Conservation (phyloP, 257 asterid species). For the Anisodus acutangulus region DNA sequence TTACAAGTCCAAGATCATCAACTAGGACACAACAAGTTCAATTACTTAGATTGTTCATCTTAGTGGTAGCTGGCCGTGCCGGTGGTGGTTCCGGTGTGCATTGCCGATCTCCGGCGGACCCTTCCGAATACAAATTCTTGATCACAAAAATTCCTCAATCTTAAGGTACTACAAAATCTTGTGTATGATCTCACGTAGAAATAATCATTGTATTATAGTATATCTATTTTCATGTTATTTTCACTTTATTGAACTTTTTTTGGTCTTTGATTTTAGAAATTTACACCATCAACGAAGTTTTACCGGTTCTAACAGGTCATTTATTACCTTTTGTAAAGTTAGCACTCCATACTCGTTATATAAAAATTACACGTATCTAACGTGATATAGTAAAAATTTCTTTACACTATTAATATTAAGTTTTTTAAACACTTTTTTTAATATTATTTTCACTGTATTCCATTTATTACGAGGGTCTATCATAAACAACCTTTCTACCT, state of each 20-base stretch:
- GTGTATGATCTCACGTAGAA: too few relatives aligned
- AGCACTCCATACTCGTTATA: too few relatives aligned
- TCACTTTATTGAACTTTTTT: too few relatives aligned
- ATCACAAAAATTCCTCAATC: not conserved
- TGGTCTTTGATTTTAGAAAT: not conserved
- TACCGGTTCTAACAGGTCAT: not conserved
- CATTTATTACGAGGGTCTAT: too few relatives aligned
- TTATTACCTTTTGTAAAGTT: not conserved
- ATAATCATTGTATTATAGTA: too few relatives aligned
- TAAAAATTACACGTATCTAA: too few relatives aligned
- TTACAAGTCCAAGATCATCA: conserved; percentile 39
- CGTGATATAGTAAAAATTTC: too few relatives aligned
- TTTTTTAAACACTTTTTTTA: too few relatives aligned
- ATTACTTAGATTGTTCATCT: conserved; percentile 25
- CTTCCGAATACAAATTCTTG: not conserved
- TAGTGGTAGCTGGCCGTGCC: conserved; percentile 7
- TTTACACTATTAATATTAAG: too few relatives aligned
- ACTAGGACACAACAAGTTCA: conserved; percentile 39
- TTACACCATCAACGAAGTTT: not conserved
- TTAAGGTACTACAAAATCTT: not conserved
- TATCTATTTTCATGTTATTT: not conserved
- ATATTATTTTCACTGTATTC: too few relatives aligned
- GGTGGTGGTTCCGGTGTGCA: not conserved
- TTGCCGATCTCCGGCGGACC: not conserved
- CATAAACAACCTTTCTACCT: too few relatives aligned